A percentile compares a stretch with the other conserved stretches of the same genome.
These are phyloP conservation scores for Triticum turgidum DNA, from an alignment of 176 grass and related monocot species.

Conservation along the genomic window DNA sequence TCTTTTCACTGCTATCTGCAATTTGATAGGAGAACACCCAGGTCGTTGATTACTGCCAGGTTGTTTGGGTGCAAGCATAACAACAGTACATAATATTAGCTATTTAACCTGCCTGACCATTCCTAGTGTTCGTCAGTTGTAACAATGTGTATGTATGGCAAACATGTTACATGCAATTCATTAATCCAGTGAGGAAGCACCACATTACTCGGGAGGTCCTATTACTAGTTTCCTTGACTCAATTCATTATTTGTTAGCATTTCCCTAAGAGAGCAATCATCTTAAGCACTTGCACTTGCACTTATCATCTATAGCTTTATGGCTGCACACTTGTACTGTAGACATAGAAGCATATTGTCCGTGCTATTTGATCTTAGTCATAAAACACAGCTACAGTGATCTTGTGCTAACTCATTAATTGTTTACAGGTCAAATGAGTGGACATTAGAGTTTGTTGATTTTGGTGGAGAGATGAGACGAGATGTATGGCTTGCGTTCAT, in stretches of 20 bases:
- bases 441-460: constrained; percentile 98
- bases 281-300: constrained; percentile 19
- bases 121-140: constrained; percentile 4
- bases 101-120: constrained; percentile 2
- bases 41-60: constrained; percentile 10
- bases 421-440: constrained; percentile 72
- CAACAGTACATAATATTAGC: constrained; percentile 8
- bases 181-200: neutral
- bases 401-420: constrained; percentile 31
- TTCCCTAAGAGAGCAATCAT: constrained; percentile 5
- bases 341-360: neutral
- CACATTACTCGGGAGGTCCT: neutral
- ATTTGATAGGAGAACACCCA: constrained; percentile 20
- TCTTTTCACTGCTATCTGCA: constrained; percentile 8
- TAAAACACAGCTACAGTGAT: constrained; percentile 14
- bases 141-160: neutral
- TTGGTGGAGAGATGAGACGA: constrained; percentile 86
- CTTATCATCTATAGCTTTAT: neutral
- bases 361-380: constrained; percentile 4
- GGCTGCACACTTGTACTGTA: neutral
- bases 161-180: constrained; percentile 12
- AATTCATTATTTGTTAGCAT: constrained; percentile 2
- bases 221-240: neutral
- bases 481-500: constrained; percentile 94
- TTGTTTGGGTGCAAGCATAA: constrained; percentile 21